Evolutionary conservation across 202 grass and related monocot species (phyloP).

Genomic region (Musa balbisiana): DNA sequence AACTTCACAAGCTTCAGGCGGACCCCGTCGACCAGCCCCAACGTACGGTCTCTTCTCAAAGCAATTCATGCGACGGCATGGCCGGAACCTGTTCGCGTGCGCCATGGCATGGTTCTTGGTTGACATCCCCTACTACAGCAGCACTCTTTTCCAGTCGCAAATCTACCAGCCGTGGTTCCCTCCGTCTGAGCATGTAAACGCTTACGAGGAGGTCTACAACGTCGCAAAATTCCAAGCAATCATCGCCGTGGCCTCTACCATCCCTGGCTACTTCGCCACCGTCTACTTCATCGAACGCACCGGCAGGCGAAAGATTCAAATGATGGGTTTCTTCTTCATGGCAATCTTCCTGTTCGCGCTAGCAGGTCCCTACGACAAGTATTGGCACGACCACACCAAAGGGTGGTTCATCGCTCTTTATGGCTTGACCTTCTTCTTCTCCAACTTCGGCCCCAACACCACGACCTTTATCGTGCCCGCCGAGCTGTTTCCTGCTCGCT

Average conservation of each 20-base stretch:
- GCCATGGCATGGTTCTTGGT: constrained; percentile 32
- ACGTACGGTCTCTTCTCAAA: constrained; percentile 27
- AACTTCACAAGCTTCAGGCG: neutral
- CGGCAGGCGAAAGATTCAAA: constrained; percentile 31
- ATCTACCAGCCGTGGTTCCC: constrained; percentile 27
- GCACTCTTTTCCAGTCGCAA: constrained; percentile 33
- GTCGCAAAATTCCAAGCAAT: constrained; percentile 37
- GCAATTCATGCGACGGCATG: constrained; percentile 20
- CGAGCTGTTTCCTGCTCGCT: constrained; percentile 35
- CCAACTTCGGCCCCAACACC: constrained; percentile 38
- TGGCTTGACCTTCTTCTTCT: constrained; percentile 39
- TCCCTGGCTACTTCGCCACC: constrained; percentile 37
- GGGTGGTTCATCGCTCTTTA: constrained; percentile 25
- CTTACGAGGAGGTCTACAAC: constrained; percentile 30
- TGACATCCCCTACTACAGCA: constrained; percentile 38
- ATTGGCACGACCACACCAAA: constrained; percentile 28
- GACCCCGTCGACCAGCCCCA: neutral
- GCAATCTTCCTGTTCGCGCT: constrained; percentile 28
- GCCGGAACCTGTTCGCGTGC: constrained; percentile 33
- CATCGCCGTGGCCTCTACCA: constrained; percentile 29
- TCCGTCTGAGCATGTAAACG: neutral
- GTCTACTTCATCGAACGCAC: constrained; percentile 35
- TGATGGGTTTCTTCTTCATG: constrained; percentile 39
- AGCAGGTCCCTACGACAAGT: constrained; percentile 22
- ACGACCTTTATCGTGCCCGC: constrained; percentile 36